Evolutionary conservation across 2,329 filamentous ascomycete genomes (phyloP).

Genomic region (Neonectria neomacrospora): DNA sequence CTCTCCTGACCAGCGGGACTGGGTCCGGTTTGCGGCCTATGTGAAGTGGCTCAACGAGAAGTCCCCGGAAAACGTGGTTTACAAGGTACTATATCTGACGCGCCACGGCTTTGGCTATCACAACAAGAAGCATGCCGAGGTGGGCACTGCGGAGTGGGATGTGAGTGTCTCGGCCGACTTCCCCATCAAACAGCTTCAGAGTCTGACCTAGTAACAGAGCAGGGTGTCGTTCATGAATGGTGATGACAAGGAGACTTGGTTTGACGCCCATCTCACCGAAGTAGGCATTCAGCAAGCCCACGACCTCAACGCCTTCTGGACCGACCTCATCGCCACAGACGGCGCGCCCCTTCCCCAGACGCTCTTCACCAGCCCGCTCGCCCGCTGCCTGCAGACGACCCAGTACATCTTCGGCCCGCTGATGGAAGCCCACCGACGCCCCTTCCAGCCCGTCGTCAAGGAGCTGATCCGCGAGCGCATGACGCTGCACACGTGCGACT

Average conservation of each 20-base stretch:
- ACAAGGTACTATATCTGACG: conserved; percentile 65
- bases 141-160: conserved; percentile 68
- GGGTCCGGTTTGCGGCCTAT: conserved; percentile 62
- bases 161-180: conserved; percentile 40
- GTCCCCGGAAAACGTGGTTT: conserved; percentile 56
- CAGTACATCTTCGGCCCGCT: conserved; percentile 61
- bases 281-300: conserved; percentile 64
- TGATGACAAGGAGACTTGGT: conserved; percentile 52
- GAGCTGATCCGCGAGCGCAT: conserved; percentile 69
- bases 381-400: conserved; percentile 68
- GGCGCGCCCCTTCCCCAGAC: conserved; percentile 63
- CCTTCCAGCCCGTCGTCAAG: conserved; percentile 65
- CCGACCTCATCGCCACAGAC: conserved; percentile 53
- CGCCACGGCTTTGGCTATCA: conserved; percentile 67
- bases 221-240: conserved; percentile 54
- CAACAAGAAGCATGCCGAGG: conserved; percentile 63
- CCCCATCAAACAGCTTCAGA: not conserved
- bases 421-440: conserved; percentile 46
- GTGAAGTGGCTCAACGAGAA: conserved; percentile 59
- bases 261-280: conserved; percentile 61
- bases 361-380: conserved; percentile 69
- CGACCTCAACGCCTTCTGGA: conserved; percentile 64
- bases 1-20: conserved; percentile 55
- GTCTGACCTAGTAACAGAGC: conserved; percentile 35
- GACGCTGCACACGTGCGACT: conserved; percentile 71